Evolutionary conservation across 2,329 filamentous ascomycete species (phyloP), one percentile per base, ranked within the genome.

Genomic region (Coniochaeta sp.): DNA sequence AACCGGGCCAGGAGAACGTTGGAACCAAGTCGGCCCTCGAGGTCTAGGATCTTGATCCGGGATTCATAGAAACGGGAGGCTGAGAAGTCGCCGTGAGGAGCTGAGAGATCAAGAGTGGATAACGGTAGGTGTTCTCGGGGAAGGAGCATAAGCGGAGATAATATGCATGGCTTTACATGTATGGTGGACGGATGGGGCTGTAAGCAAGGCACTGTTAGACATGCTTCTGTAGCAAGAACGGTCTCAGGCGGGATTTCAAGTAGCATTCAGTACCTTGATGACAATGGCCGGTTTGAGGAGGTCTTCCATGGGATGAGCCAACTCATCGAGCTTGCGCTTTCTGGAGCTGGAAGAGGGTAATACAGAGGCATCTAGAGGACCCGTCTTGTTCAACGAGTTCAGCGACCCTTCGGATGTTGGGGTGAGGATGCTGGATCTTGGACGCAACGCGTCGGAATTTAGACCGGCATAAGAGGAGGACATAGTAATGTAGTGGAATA

Each of bases 111-210:
- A 52, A 88, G 76, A 57, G 66, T 78, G 1, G 82, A 80, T n/a
- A 87, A 69, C 6, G 79, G 71, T 5, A 87, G 71, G 54, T 77
- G 69, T 57, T 83, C 73, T 58, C 85, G 79, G 26, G 81, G 76
- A 4, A 88, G 67, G 24, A 87, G 69, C 73, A 85, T 80, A 49
- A 86, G 63, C 3, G 82, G 82, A 48, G 81, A 76, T 49, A 86
- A 68, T 22, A 73, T 74, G 53, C 77, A 75, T 48, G 81, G 78
- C 59, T 77, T 78, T 22, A 73, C 60, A 30, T 75, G 71, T 45
- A 79, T 67, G 46, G 74, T 77, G 12, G 74, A 71, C 9, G 80
- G 81, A 60, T 83, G 72, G 35, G 80, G 75, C 82, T 85, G 51
- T 45, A 45, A 14, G 26, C 5, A 18, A 42, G 35, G 22, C 16